Evolutionary conservation across 352 stramenopile species (phyloP).

Genomic region (Globisporangium orthogonon): DNA sequence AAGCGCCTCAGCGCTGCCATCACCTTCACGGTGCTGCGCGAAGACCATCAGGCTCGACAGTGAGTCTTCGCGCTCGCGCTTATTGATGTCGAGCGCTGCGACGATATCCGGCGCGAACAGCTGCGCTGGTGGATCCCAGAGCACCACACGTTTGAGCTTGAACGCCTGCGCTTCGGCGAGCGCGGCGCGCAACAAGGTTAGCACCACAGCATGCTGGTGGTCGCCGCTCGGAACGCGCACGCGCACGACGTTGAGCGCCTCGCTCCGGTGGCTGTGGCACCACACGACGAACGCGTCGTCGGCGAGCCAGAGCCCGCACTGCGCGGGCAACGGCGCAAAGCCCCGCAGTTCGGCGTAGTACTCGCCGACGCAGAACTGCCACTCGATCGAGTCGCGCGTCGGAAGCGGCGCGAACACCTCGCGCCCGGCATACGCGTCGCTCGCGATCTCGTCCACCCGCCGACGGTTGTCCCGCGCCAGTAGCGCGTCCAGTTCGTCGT

Average conservation of each 20-base stretch:
- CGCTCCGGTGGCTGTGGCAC: slow-evolving; percentile 61
- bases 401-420: slow-evolving; percentile 40
- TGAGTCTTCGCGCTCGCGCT: slow-evolving; percentile 36
- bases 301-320: slow-evolving; percentile 30
- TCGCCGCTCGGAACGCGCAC: slow-evolving; percentile 24
- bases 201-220: slow-evolving; percentile 5
- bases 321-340: slow-evolving; percentile 26
- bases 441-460: slow-evolving; percentile 24
- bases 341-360: slow-evolving; percentile 33
- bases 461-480: slow-evolving; percentile 33
- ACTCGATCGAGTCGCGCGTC: slow-evolving; percentile 54
- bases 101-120: slow-evolving; percentile 19
- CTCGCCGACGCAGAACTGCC: slow-evolving; percentile 54
- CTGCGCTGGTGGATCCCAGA: slow-evolving; percentile 31
- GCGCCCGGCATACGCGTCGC: slow-evolving; percentile 15
- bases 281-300: slow-evolving; percentile 50
- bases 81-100: slow-evolving; percentile 22
- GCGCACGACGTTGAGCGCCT: slow-evolving; percentile 44
- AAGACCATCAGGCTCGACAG: slow-evolving; percentile 58
- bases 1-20: background rate
- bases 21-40: slow-evolving; percentile 6
- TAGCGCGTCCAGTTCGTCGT: slow-evolving; percentile 30
- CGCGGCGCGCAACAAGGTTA: slow-evolving; percentile 24
- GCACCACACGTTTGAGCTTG: slow-evolving; percentile 26
- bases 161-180: slow-evolving; percentile 37